Evolutionary conservation across 1,284 basidiomycete species (phyloP).

Genomic region (Cryptococcus sp.): DNA sequence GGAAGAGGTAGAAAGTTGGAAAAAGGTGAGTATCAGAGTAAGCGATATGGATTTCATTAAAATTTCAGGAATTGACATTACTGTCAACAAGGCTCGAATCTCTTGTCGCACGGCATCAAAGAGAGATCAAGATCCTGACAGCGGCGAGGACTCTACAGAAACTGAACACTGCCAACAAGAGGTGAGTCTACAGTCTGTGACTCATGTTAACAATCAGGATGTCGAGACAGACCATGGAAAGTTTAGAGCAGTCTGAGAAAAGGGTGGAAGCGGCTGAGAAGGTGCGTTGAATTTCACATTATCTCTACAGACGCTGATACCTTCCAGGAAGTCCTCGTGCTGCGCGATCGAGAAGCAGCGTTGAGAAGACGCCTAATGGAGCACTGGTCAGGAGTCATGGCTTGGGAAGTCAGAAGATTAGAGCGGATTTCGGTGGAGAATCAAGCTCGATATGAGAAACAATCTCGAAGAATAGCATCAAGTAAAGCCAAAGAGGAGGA

Average conservation of each 20-base stretch:
- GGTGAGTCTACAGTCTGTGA: background rate
- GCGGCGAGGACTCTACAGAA: constrained; percentile 47
- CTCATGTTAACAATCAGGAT: constrained; percentile 14
- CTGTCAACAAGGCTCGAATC: constrained; percentile 38
- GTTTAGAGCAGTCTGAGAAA: constrained; percentile 45
- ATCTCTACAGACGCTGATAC: constrained; percentile 1
- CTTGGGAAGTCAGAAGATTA: constrained; percentile 47
- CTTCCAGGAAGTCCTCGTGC: constrained; percentile 41
- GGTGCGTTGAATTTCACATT: constrained; percentile 17
- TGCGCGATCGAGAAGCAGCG: constrained; percentile 40
- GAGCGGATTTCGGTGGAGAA: constrained; percentile 25
- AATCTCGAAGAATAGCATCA: constrained; percentile 14
- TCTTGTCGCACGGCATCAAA: constrained; percentile 41
- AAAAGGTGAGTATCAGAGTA: constrained; percentile 59
- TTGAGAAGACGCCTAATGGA: constrained; percentile 44
- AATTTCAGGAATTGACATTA: constrained; percentile 36
- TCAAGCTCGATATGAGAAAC: constrained; percentile 21
- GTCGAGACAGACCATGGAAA: constrained; percentile 47
- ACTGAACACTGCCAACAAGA: constrained; percentile 44
- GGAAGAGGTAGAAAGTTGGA: constrained; percentile 85
- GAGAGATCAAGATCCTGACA: constrained; percentile 48
- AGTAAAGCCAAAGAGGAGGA: constrained; percentile 24
- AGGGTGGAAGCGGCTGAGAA: constrained; percentile 46
- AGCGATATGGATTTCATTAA: background rate
- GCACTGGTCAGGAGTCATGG: constrained; percentile 48